Evolutionary conservation across 345 rosid genomes (phyloP), one percentile per base, ranked within the genome.

Genomic region (Salix dunnii): DNA sequence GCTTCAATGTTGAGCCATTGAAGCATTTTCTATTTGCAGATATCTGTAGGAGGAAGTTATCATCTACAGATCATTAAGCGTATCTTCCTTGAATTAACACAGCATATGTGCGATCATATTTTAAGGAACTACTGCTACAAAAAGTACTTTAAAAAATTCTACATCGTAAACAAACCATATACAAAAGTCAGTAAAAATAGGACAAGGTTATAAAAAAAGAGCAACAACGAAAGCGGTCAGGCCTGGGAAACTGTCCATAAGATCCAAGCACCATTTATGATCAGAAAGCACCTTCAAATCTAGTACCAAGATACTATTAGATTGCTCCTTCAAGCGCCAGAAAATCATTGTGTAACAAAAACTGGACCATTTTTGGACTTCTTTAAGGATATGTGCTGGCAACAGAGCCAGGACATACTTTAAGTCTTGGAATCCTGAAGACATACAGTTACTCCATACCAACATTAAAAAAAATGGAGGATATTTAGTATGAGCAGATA

Each of bases 251-350:
- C 68, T 6, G 72, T 60, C 72, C 46, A 51, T n/a, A 60, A 35
- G 31, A 68, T 69, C 46, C 27, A 65, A 68, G 60, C 53, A 68
- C 11, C 53, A 36, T 63, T 23, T 61, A 21, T 65, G 49, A 20
- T 33, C 77, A 76, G 27, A 40, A 67, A 42, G 58, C n/a, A 28
- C 38, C 70, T 43, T 14, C 71, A 17, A 75, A 68, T 17, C 20
- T 8, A 40, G 30, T 25, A 51, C 58, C 42, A 42, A 36, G 51
- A 42, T 14, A 2, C 43, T 55, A 76, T 60, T 58, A 73, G 23
- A 76, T 55, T 60, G 65, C 70, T 68, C 17, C 55, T 69, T 49
- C 58, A 53, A 79, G 30, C 6, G 33, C 43, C 55, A 13, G 63
- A 20, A 70, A 49, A n/a, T 17, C 30, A 27, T 68, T 70, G 28